A percentile compares a stretch with the other conserved stretches of the same genome.
These are phyloP conservation scores for Capsicum pubescens DNA, from an alignment of 257 asterid species.

Conservation along the genomic window DNA sequence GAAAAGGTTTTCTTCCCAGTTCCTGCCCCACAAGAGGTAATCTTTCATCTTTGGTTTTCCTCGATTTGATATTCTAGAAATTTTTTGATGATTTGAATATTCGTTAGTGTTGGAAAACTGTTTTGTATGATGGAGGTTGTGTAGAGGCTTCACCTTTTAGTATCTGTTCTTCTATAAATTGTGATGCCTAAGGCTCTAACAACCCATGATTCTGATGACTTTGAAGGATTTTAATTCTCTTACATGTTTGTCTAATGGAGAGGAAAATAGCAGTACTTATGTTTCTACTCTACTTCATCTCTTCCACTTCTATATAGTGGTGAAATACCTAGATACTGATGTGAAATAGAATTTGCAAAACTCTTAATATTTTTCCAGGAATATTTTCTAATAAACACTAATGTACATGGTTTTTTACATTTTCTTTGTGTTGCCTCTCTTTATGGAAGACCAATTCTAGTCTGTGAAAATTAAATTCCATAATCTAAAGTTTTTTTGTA, in stretches of 20 bases:
- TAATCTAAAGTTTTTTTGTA: background rate
- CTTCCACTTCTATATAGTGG: constrained; percentile 26
- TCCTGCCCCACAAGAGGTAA: too few relatives aligned
- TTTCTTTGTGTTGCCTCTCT: background rate
- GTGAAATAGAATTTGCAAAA: background rate
- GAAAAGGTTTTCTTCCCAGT: too few relatives aligned
- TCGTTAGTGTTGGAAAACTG: too few relatives aligned
- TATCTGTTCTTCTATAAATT: background rate
- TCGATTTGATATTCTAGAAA: too few relatives aligned
- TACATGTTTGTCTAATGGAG: background rate
- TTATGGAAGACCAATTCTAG: background rate
- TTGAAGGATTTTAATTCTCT: background rate
- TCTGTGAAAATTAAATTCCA: background rate
- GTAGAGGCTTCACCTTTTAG: too few relatives aligned
- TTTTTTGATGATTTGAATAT: too few relatives aligned
- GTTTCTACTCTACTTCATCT: constrained; percentile 23
- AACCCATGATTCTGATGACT: background rate
- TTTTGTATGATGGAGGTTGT: too few relatives aligned
- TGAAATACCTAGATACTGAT: constrained; percentile 14
- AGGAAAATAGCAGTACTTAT: background rate
- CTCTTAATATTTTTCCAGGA: background rate
- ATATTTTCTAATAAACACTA: background rate
- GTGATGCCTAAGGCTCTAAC: background rate
- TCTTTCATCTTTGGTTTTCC: too few relatives aligned
- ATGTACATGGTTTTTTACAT: background rate